A percentile compares a stretch with the other conserved stretches of the same genome.
Conservation (phyloP, 371 early-diverging fungal species). For the Rhizomucor pusillus region DNA sequence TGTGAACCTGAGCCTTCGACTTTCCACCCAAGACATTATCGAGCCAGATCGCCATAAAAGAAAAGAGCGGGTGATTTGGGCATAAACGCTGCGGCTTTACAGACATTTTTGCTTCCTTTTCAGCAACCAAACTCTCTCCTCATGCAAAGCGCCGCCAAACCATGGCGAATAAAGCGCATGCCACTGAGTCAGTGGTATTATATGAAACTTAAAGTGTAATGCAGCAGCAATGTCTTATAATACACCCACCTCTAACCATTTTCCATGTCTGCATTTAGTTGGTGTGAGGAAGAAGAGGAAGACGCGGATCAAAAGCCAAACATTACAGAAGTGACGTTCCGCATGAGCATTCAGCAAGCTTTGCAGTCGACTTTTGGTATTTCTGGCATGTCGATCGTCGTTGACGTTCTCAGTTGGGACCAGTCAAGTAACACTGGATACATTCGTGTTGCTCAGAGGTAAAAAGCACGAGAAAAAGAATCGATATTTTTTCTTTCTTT, state of each 20-base stretch:
- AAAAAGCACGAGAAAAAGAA: conserved; percentile 3
- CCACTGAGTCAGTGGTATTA: conserved; percentile 37
- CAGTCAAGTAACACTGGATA: conserved; percentile 27
- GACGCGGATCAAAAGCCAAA: conserved; percentile 15
- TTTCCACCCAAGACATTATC: too few species aligned
- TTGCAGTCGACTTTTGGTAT: conserved; percentile 35
- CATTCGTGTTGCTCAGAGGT: conserved; percentile 42
- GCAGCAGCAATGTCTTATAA: not conserved
- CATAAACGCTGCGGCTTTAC: too few species aligned
- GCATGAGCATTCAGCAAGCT: conserved; percentile 47
- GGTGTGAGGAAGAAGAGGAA: conserved; percentile 28
- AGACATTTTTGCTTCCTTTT: not conserved
- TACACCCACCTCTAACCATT: not conserved
- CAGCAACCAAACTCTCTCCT: not conserved
- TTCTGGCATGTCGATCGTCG: conserved; percentile 29
- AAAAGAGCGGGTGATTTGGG: too few species aligned
- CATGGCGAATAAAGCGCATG: conserved; percentile 6
- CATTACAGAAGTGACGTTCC: conserved; percentile 40
- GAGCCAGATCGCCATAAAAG: too few species aligned
- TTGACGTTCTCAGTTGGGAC: conserved; percentile 47
- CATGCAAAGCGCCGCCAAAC: not conserved
- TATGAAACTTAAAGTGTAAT: conserved; percentile 38
- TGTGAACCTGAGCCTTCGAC: too few species aligned
- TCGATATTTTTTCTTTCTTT: not conserved
- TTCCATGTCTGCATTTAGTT: conserved; percentile 12